Conservation (phyloP, 1,139 yeast species). For the Magnusiomyces suaveolens region DNA sequence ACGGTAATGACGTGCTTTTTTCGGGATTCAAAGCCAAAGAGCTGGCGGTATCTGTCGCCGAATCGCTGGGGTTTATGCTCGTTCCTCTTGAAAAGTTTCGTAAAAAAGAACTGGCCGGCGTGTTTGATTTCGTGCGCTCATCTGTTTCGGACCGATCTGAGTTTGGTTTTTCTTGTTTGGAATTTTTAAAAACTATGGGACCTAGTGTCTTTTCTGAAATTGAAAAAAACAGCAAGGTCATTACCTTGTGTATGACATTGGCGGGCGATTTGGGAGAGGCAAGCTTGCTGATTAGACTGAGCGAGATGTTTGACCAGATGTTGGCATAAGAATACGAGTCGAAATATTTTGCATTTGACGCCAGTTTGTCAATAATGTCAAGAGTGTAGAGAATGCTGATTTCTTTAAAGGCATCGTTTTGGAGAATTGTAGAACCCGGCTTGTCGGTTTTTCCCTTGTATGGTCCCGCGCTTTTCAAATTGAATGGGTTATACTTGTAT, state of each 20-base stretch:
- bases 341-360: neutral
- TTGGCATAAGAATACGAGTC: neutral
- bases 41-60: neutral
- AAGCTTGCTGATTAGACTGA: neutral
- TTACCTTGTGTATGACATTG: neutral
- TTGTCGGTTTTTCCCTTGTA: neutral
- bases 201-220: neutral
- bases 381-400: neutral
- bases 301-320: neutral
- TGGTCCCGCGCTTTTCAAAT: neutral
- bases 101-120: neutral
- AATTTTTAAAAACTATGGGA: neutral
- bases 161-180: neutral
- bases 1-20: neutral
- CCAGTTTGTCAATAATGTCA: neutral
- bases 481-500: neutral
- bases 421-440: neutral
- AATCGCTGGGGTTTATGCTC: neutral
- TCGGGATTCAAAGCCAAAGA: neutral
- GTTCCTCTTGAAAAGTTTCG: neutral
- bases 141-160: neutral
- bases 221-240: neutral
- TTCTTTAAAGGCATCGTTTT: slow-evolving; percentile 2
- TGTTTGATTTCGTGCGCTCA: neutral
- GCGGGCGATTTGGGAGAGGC: neutral